phyloP scores from a whole-genome alignment of 139 green algal species.

The Chlorella sorokiniana region DNA sequence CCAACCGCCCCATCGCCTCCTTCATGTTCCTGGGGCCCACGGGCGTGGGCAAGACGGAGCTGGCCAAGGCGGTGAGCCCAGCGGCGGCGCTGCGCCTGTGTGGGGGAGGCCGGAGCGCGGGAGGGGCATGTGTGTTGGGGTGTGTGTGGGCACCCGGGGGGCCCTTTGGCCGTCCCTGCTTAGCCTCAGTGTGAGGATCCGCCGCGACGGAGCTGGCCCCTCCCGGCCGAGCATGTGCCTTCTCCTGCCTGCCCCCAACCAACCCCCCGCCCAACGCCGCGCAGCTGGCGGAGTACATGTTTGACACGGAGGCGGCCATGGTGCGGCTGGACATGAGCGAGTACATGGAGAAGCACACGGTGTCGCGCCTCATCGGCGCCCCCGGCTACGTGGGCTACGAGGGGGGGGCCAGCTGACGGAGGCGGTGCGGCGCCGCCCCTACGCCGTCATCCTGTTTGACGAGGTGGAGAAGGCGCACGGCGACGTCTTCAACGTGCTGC shows the following conservation, averaged over 20 bases:
- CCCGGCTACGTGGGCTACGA: conserved; percentile 97
- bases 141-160: no score
- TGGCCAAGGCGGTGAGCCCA: conserved; percentile 81
- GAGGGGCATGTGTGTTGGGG: no score
- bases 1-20: conserved; percentile 91
- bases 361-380: conserved; percentile 86
- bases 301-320: conserved; percentile 60
- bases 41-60: conserved; percentile 99
- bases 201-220: no score
- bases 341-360: conserved; percentile 94
- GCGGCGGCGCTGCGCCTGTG: neutral
- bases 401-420: conserved; percentile 98
- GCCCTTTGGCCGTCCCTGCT: no score
- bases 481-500: conserved; percentile 91
- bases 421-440: conserved; percentile 65
- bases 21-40: conserved; percentile 99
- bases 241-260: neutral
- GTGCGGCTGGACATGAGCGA: conserved; percentile 98
- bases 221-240: no score
- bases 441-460: conserved; percentile 70
- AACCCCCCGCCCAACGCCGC: neutral
- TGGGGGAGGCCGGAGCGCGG: no score
- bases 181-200: no score
- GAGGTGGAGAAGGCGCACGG: conserved; percentile 82
- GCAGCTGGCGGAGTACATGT: conserved; percentile 77